Evolutionary conservation across 2,329 filamentous ascomycete species (phyloP).

Genomic region (Cryphonectria naterciae): DNA sequence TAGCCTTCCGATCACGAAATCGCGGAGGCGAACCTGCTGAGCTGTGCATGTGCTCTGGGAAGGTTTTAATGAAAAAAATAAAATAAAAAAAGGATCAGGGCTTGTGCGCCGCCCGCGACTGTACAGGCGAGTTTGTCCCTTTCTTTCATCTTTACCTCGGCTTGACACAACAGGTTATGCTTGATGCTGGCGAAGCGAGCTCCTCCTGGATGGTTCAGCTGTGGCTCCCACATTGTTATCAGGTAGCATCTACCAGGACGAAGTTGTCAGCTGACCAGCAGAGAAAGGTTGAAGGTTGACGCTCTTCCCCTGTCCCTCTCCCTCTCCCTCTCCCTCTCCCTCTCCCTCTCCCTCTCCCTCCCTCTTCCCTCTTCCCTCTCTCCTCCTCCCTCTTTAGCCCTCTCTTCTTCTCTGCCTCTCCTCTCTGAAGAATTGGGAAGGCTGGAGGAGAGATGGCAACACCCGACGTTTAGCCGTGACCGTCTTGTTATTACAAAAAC

Average conservation of each 20-base stretch:
- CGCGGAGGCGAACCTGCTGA: background rate
- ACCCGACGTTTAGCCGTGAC: background rate
- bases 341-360: too few species aligned
- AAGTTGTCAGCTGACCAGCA: background rate
- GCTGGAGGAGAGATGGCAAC: background rate
- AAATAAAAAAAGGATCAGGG: background rate
- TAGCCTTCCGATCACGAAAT: slow-evolving; percentile 2
- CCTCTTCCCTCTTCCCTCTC: too few species aligned
- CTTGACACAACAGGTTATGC: background rate
- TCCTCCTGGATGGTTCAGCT: background rate
- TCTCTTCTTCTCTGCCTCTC: too few species aligned
- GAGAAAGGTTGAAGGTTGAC: background rate
- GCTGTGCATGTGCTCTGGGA: background rate
- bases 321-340: too few species aligned
- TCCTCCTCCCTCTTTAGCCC: too few species aligned
- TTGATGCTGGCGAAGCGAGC: background rate
- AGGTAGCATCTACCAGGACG: background rate
- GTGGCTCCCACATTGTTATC: background rate
- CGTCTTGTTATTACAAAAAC: background rate
- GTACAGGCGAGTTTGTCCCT: background rate
- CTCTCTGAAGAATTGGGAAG: background rate
- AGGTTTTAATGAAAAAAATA: background rate
- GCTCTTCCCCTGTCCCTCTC: background rate
- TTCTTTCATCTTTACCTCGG: background rate
- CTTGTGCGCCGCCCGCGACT: background rate